Evolutionary conservation across 371 early-diverging fungal genomes (phyloP).

Genomic region (Mortierella sp.): DNA sequence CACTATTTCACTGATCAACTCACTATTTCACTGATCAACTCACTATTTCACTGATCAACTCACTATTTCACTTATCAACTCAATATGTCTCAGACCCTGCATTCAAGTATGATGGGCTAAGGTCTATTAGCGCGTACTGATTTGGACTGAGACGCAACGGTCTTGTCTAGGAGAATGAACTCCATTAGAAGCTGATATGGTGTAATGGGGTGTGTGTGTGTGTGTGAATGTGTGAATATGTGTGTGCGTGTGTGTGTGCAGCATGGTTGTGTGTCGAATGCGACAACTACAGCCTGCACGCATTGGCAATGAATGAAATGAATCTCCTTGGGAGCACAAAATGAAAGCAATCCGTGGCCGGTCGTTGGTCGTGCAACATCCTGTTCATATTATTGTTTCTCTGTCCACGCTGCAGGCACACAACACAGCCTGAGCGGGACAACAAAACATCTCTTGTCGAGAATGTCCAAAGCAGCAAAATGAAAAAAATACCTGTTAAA

Average conservation of each 20-base stretch:
- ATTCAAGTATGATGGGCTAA: background rate
- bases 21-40: too few species aligned
- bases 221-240: background rate
- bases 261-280: too few species aligned
- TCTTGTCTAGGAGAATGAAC: background rate
- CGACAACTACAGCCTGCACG: background rate
- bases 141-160: background rate
- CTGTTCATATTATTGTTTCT: background rate
- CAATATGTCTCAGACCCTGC: slow-evolving; percentile 3
- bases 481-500: background rate
- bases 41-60: too few species aligned
- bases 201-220: background rate
- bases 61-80: too few species aligned
- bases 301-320: too few species aligned
- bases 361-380: background rate
- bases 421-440: background rate
- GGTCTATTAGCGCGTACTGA: background rate
- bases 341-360: too few species aligned
- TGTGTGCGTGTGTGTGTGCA: too few species aligned
- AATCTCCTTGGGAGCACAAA: too few species aligned
- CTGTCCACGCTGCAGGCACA: background rate
- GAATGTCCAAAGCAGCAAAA: background rate
- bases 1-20: too few species aligned
- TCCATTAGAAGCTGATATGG: too few species aligned
- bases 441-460: background rate